Conservation (phyloP, 805 yeast species). For the Dipodascus albidus region DNA sequence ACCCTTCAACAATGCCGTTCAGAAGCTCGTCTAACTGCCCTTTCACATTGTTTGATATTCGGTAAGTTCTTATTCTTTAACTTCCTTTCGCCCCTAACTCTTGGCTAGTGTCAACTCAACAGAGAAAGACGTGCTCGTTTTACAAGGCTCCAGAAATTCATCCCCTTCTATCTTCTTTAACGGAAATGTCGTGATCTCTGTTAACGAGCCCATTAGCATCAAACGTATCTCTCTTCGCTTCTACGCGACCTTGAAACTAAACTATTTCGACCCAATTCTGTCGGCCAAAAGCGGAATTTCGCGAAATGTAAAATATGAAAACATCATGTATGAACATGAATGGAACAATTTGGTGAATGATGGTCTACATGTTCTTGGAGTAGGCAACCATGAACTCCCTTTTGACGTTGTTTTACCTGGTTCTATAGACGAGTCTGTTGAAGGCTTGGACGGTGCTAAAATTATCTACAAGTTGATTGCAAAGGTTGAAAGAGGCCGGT, state of each 20-base stretch:
- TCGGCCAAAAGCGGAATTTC: conserved; percentile 29
- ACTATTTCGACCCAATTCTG: conserved; percentile 46
- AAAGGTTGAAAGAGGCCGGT: conserved; percentile 70
- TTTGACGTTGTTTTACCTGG: conserved; percentile 82
- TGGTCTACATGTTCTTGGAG: conserved; percentile 9
- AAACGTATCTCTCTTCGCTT: conserved; percentile 54
- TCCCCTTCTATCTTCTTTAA: conserved; percentile 67
- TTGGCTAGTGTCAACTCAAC: conserved; percentile 37
- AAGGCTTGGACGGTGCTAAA: conserved; percentile 51
- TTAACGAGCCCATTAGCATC: conserved; percentile 62
- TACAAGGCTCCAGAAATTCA: conserved; percentile 67
- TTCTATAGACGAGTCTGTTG: conserved; percentile 72
- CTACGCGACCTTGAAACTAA: conserved; percentile 53
- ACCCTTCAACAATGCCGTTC: background rate
- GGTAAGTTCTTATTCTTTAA: background rate
- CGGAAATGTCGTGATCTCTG: conserved; percentile 69
- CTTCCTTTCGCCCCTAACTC: background rate
- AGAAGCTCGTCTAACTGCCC: background rate
- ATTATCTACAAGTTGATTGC: conserved; percentile 68
- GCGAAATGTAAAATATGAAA: conserved; percentile 33
- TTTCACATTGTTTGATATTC: background rate
- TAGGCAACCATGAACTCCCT: conserved; percentile 84
- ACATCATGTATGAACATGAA: conserved; percentile 56
- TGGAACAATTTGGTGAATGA: conserved; percentile 56
- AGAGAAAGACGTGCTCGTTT: conserved; percentile 68